Percentiles rank a stretch among this genome's conserved stretches.
Conservation (phyloP, 148 eudicot species). For the Rhododendron ferrugineum region DNA sequence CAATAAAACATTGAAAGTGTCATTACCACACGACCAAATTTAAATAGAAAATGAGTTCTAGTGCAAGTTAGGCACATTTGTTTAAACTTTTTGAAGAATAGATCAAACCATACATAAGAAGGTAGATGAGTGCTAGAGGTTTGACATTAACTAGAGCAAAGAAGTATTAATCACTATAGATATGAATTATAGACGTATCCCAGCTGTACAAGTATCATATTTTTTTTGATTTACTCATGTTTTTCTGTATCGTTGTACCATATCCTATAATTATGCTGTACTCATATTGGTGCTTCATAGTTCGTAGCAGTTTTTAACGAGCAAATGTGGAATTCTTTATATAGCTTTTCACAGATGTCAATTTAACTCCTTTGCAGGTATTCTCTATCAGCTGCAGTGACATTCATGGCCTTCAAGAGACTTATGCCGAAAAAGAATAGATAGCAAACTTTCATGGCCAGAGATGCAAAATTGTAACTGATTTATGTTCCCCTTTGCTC, state of each 20-base stretch:
- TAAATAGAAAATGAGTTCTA: neutral
- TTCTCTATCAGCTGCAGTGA: constrained; percentile 71
- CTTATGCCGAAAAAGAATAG: constrained; percentile 41
- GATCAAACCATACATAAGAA: neutral
- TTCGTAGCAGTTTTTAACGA: neutral
- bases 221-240: too few relatives aligned
- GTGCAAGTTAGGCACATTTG: neutral
- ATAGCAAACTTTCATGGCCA: constrained; percentile 19
- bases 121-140: neutral
- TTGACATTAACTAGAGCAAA: neutral
- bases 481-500: neutral
- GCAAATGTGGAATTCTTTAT: neutral
- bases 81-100: neutral
- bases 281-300: neutral
- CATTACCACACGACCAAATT: constrained; percentile 63
- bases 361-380: constrained; percentile 43
- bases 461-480: neutral
- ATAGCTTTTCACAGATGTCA: neutral
- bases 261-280: neutral
- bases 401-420: constrained; percentile 76
- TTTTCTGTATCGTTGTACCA: neutral
- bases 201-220: neutral
- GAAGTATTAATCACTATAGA: too few relatives aligned
- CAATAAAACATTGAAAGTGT: constrained; percentile 44
- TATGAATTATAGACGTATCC: neutral